Percentiles rank a stretch among this genome's conserved stretches.
phyloP scores from a whole-genome alignment of 2,329 filamentous ascomycete genomes.

The Xylariaceae sp. region DNA sequence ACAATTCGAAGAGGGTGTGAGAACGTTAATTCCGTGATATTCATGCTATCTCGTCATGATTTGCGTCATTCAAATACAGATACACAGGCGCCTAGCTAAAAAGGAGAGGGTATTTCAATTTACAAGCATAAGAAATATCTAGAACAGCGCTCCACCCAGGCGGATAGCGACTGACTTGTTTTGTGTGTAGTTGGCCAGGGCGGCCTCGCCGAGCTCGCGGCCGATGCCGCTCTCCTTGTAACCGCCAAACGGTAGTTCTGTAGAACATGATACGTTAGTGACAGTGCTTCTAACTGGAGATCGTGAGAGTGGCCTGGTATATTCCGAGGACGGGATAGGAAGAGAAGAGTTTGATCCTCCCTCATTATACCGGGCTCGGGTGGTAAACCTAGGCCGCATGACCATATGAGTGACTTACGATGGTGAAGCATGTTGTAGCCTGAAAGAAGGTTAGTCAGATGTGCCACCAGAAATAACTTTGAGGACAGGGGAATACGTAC shows the following conservation, averaged over 20 bases:
- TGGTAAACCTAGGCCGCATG: neutral
- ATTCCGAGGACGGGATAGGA: no score
- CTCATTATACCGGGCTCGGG: no score
- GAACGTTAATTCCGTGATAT: conserved; percentile 10
- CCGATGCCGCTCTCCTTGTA: conserved; percentile 77
- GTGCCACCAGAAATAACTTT: neutral
- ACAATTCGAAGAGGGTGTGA: no score
- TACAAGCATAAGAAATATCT: conserved; percentile 12
- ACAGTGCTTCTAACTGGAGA: no score
- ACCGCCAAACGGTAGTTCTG: conserved; percentile 55
- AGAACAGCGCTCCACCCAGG: conserved; percentile 40
- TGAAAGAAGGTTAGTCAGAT: conserved; percentile 11
- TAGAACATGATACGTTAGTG: neutral
- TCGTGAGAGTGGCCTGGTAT: no score
- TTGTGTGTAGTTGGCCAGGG: conserved; percentile 62
- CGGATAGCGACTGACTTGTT: conserved; percentile 61
- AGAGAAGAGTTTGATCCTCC: no score
- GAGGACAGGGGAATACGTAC: conserved; percentile 5
- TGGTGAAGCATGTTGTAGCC: conserved; percentile 66
- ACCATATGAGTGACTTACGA: conserved; percentile 15
- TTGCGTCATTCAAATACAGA: conserved; percentile 10
- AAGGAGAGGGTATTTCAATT: conserved; percentile 2
- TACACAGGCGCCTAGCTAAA: neutral
- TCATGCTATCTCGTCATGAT: conserved; percentile 15
- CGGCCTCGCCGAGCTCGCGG: conserved; percentile 66